A percentile compares a stretch with the other conserved stretches of the same genome.
Evolutionary conservation across 139 green algal species (phyloP).

Genomic region (Monoraphidium neglectum): DNA sequence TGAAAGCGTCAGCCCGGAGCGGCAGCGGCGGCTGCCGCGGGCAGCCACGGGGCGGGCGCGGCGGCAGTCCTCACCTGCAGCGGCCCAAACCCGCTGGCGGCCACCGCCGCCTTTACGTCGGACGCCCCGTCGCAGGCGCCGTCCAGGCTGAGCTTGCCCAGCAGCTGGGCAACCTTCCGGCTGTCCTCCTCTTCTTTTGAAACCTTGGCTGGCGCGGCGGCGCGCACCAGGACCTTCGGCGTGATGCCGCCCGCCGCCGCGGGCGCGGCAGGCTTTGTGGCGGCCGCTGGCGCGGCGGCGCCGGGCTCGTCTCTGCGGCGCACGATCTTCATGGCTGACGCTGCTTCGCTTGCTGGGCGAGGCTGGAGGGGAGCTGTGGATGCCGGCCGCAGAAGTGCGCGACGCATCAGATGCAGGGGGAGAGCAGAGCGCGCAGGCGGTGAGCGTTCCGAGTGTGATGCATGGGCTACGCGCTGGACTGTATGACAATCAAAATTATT

Average conservation of each 20-base stretch:
- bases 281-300: neutral
- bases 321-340: constrained; percentile 28
- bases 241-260: neutral
- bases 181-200: constrained; percentile 24
- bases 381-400: no score
- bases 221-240: constrained; percentile 20
- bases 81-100: constrained; percentile 14
- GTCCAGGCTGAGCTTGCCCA: constrained; percentile 16
- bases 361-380: no score
- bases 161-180: constrained; percentile 26
- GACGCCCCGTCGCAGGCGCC: constrained; percentile 19
- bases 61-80: neutral
- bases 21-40: no score
- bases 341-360: no score
- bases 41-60: no score
- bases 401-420: no score
- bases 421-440: no score
- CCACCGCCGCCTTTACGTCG: constrained; percentile 17
- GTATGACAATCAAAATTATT: no score
- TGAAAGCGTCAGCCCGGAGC: no score
- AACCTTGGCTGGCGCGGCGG: constrained; percentile 12
- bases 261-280: neutral
- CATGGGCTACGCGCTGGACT: no score
- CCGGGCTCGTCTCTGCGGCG: constrained; percentile 14
- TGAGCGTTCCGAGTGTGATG: no score